A percentile compares a stretch with the other conserved stretches of the same genome.
Conservation (phyloP, 2,329 filamentous ascomycete genomes). For the Juglanconis juglandina region DNA sequence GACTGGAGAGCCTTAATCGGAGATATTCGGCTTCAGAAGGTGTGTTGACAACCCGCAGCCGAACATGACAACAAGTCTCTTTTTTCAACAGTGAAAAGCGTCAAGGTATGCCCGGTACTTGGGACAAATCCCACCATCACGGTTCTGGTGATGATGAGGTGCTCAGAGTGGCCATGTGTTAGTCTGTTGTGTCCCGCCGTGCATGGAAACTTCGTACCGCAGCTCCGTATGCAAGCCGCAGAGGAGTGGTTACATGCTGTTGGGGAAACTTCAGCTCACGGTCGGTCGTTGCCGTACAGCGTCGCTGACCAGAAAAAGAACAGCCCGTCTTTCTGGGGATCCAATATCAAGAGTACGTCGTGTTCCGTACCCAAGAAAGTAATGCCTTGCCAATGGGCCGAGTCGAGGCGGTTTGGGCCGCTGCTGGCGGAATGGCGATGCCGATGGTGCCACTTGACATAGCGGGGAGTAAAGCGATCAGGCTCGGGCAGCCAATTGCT, state of each 20-base stretch:
- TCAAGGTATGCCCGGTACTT: conserved; percentile 9
- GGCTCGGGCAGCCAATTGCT: too few species aligned
- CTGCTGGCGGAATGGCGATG: too few species aligned
- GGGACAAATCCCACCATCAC: conserved; percentile 6
- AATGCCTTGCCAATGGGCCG: too few species aligned
- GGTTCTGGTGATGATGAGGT: conserved; percentile 10
- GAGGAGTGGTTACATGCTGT: neutral
- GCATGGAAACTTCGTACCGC: conserved; percentile 13
- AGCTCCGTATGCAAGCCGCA: conserved; percentile 12
- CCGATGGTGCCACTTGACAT: too few species aligned
- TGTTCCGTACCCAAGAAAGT: too few species aligned
- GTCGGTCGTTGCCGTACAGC: neutral
- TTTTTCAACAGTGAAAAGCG: conserved; percentile 5
- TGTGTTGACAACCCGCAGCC: neutral
- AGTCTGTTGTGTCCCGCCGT: conserved; percentile 7
- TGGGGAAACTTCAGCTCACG: neutral
- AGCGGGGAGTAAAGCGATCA: too few species aligned
- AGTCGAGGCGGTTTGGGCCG: too few species aligned
- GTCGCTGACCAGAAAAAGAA: too few species aligned
- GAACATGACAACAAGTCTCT: neutral
- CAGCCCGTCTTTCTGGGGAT: too few species aligned
- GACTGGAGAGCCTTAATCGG: neutral
- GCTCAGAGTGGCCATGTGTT: conserved; percentile 14
- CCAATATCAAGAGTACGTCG: too few species aligned
- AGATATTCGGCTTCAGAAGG: neutral